phyloP scores from a whole-genome alignment of 495 filamentous ascomycete genomes.

The Tuber calosporum region DNA sequence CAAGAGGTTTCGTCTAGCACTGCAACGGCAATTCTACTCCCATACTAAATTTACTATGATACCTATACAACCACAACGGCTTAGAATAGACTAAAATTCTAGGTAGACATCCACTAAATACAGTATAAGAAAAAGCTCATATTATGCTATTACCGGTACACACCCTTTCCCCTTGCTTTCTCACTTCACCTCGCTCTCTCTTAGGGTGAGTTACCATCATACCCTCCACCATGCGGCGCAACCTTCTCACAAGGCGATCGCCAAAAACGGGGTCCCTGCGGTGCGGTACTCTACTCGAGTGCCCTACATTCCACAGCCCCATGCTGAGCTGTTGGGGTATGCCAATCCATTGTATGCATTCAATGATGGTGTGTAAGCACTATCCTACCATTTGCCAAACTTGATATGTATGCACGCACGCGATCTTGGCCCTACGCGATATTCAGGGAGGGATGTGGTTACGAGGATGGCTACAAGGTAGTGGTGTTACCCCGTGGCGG shows the following conservation, averaged over 20 bases:
- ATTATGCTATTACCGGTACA: no score
- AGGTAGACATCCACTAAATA: no score
- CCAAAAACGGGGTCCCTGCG: not conserved
- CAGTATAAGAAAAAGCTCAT: no score
- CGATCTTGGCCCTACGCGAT: not conserved
- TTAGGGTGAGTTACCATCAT: not conserved
- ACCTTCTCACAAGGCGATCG: not conserved
- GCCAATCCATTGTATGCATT: not conserved
- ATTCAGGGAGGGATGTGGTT: not conserved
- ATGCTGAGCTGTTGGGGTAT: not conserved
- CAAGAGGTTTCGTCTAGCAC: no score
- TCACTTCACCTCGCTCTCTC: not conserved
- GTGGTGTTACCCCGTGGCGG: no score
- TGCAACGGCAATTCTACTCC: no score
- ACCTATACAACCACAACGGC: no score
- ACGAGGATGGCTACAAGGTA: not conserved
- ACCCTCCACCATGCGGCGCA: not conserved
- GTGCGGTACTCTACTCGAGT: no score
- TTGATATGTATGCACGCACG: not conserved
- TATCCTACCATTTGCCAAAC: not conserved
- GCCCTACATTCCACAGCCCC: not conserved
- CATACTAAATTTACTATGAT: no score
- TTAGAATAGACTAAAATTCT: no score
- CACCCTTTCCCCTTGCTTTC: not conserved
- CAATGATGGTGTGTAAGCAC: not conserved